These are phyloP conservation scores for Cercospora sp. DNA, from an alignment of 2,329 filamentous ascomycete species.

Conservation along the genomic window DNA sequence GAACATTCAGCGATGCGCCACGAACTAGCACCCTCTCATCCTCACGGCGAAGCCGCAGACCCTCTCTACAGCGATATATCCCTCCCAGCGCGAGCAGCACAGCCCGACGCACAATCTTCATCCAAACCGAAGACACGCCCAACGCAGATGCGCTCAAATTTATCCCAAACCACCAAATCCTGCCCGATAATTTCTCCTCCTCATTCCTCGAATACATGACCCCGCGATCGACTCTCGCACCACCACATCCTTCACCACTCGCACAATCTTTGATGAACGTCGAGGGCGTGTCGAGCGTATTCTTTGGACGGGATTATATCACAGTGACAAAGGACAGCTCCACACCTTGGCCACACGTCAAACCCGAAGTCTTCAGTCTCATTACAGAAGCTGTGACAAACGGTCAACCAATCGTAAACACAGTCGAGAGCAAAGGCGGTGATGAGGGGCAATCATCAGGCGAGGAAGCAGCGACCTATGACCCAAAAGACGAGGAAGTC, in stretches of 20 bases:
- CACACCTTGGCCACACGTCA: constrained; percentile 90
- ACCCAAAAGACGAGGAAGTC: constrained; percentile 89
- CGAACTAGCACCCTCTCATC: constrained; percentile 28
- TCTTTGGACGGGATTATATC: constrained; percentile 94
- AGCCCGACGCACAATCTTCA: constrained; percentile 77
- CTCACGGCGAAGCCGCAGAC: constrained; percentile 28
- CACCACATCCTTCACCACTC: constrained; percentile 79
- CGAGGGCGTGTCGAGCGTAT: constrained; percentile 91
- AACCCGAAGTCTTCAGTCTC: constrained; percentile 90
- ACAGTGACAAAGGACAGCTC: constrained; percentile 89
- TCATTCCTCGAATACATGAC: constrained; percentile 90
- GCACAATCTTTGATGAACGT: constrained; percentile 89
- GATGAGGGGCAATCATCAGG: constrained; percentile 51
- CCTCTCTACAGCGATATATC: constrained; percentile 27
- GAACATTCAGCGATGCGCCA: constrained; percentile 28
- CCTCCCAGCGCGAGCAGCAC: constrained; percentile 28
- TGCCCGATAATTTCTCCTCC: constrained; percentile 70
- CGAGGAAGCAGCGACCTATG: constrained; percentile 74
- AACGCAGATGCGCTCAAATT: constrained; percentile 96
- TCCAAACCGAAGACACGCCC: constrained; percentile 92
- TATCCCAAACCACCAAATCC: constrained; percentile 81
- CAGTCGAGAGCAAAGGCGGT: constrained; percentile 59
- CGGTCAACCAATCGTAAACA: constrained; percentile 77
- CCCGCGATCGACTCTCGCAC: constrained; percentile 81
- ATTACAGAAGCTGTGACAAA: constrained; percentile 90